phyloP scores from a whole-genome alignment of 2,329 filamentous ascomycete genomes.

The Didymella pomorum region DNA sequence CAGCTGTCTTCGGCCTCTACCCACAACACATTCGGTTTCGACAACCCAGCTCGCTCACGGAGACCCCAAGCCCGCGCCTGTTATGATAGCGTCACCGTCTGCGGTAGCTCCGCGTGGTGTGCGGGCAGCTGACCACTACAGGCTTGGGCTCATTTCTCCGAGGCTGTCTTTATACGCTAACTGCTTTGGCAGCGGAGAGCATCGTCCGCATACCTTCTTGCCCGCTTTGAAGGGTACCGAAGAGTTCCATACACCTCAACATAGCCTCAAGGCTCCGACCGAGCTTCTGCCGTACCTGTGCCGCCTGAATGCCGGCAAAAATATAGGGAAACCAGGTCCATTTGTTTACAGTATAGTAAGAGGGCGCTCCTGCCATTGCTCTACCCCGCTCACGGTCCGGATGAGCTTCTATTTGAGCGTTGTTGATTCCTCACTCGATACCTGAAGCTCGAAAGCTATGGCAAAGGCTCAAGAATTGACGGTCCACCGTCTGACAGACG shows the following conservation, averaged over 20 bases:
- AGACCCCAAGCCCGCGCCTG: constrained; percentile 12
- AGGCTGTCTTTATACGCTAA: constrained; percentile 3
- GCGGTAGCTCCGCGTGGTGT: neutral
- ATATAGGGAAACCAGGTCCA: constrained; percentile 7
- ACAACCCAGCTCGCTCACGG: constrained; percentile 12
- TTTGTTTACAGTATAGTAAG: constrained; percentile 12
- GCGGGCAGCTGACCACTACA: constrained; percentile 4
- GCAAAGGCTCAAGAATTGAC: constrained; percentile 33
- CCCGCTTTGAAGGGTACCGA: constrained; percentile 5
- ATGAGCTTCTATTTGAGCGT: constrained; percentile 2
- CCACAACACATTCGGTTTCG: constrained; percentile 10
- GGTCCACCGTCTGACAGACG: constrained; percentile 47
- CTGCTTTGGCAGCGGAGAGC: constrained; percentile 4
- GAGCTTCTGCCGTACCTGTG: constrained; percentile 14
- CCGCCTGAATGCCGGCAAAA: constrained; percentile 16
- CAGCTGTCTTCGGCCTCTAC: neutral
- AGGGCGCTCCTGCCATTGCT: constrained; percentile 5
- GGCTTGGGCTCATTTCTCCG: constrained; percentile 7
- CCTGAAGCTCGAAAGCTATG: constrained; percentile 30
- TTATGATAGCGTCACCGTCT: constrained; percentile 10
- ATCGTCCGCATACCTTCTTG: constrained; percentile 11
- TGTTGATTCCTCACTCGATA: neutral
- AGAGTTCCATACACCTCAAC: constrained; percentile 14
- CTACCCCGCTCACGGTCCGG: constrained; percentile 16
- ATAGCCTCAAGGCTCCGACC: constrained; percentile 9